These are phyloP conservation scores for Brasilioporus rufonigricans DNA, from an alignment of 768 basidiomycete genomes.

Conservation along the genomic window DNA sequence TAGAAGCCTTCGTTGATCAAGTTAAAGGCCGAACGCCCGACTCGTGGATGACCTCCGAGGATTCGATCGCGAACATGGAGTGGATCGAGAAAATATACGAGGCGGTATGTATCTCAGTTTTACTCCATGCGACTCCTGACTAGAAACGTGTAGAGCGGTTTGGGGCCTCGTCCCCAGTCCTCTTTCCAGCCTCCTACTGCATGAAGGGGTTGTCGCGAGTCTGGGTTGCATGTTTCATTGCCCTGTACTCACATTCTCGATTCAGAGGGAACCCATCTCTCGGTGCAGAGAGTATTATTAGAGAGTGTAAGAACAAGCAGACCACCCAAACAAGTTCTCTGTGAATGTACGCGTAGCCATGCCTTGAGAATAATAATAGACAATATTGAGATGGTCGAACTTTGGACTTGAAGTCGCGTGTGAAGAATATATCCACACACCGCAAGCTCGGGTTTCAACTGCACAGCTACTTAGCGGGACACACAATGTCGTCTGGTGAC, in stretches of 20 bases:
- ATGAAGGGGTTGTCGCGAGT: neutral
- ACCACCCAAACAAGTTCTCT: no score
- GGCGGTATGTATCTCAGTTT: slow-evolving; percentile 35
- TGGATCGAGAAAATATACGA: slow-evolving; percentile 59
- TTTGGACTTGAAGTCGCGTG: slow-evolving; percentile 1
- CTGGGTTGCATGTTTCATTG: neutral
- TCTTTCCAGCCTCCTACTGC: slow-evolving; percentile 18
- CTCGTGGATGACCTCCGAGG: slow-evolving; percentile 53
- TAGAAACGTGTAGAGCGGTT: slow-evolving; percentile 23
- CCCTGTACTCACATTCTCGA: neutral
- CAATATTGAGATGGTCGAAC: no score
- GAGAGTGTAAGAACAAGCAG: no score
- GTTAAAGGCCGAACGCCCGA: slow-evolving; percentile 50
- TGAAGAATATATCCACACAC: no score
- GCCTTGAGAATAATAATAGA: no score
- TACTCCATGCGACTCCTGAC: neutral
- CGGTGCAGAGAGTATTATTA: neutral
- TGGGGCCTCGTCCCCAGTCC: slow-evolving; percentile 36
- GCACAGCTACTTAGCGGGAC: neutral
- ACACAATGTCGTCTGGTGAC: slow-evolving; percentile 11
- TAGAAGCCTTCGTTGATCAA: slow-evolving; percentile 64
- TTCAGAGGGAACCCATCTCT: neutral
- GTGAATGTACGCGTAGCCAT: no score
- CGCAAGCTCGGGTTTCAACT: no score
- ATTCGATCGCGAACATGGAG: slow-evolving; percentile 54